A percentile compares a stretch with the other conserved stretches of the same genome.
Conservation (phyloP, 345 rosid species). For the Raphanus sativus region DNA sequence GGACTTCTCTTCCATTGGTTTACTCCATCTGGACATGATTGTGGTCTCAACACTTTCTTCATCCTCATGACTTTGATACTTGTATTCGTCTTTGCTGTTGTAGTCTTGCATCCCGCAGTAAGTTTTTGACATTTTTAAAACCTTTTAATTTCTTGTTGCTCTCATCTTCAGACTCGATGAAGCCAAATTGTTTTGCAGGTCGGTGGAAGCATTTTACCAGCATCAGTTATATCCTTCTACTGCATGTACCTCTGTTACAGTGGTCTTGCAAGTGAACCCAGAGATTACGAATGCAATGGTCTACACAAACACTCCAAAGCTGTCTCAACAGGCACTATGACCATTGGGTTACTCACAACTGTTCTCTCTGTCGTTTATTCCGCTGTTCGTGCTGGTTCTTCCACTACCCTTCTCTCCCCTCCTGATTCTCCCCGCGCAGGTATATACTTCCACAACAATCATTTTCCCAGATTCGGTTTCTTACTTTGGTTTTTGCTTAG, state of each 20-base stretch:
- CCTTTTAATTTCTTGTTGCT: neutral
- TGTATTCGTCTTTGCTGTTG: conserved; percentile 71
- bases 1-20: conserved; percentile 98
- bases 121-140: conserved; percentile 33
- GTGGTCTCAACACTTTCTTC: conserved; percentile 93
- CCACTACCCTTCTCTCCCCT: conserved; percentile 77
- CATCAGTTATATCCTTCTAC: conserved; percentile 85
- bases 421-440: conserved; percentile 97
- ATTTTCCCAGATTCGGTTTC: neutral
- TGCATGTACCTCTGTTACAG: conserved; percentile 97
- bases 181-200: conserved; percentile 52
- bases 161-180: conserved; percentile 14
- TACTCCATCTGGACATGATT: conserved; percentile 95
- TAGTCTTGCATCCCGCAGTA: conserved; percentile 91
- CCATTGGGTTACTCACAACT: conserved; percentile 83
- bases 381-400: conserved; percentile 98
- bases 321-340: conserved; percentile 82
- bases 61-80: conserved; percentile 68
- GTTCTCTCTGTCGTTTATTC: conserved; percentile 93
- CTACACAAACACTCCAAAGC: conserved; percentile 92
- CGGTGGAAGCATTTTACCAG: conserved; percentile 90
- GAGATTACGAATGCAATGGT: conserved; percentile 91
- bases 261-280: conserved; percentile 96
- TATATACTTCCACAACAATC: conserved; percentile 13
- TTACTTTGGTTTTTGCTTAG: neutral